Base-by-base conservation (phyloP, 139 green algal genomes). In the Ettlia oleoabundans region DNA sequence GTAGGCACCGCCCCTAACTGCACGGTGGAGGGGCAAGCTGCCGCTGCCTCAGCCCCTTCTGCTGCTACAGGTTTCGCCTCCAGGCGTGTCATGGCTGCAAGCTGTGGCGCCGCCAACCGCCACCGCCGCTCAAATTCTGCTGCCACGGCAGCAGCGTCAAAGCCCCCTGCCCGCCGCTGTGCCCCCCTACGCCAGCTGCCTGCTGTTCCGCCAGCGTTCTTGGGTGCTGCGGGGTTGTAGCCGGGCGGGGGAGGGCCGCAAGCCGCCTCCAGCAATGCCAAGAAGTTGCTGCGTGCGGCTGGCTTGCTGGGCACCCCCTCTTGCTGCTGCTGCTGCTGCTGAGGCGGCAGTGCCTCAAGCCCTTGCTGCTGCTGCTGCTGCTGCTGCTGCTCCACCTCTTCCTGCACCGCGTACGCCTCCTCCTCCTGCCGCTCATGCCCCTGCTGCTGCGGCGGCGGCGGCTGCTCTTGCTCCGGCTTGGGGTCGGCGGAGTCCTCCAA, bases 41-140 rank as follows among this genome's bases (percentile, higher is more conserved):
- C n/a, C 28, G 38, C 58, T 37, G 13, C 24, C n/a, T 9, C 47
- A 7, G n/a, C n/a, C n/a, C n/a, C n/a, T n/a, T n/a, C 4, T 42
- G 9, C 7, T 30, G 47, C 40, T 38, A 38, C 18, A 10, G 64
- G 30, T 10, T 30, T 32, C 10, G 66, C 66, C 19, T 22, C 52
- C 19, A 18, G 21, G 19, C 7, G 30, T 4, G 35, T 42, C 30
- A 15, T 28, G 28, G 2, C 2, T 33, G 30, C 4, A 32, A 37
- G 51, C 7, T 42, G 10, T n/a, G 72, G 51, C 2, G 72, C 72
- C 8, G 72, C 72, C 6, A 35, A 24, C 37, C 68, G 53, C 73
- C 73, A 80, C 7, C 73, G 73, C 51, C 73, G 51, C 37, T 68
- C 53, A 62, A 81, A 62, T 58, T 70, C 58, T 0, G 75, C 38